Evolutionary conservation across 78 protist species (phyloP), one percentile per base, ranked within the genome.

Genomic region (Anaeramoeba flamelloides): DNA sequence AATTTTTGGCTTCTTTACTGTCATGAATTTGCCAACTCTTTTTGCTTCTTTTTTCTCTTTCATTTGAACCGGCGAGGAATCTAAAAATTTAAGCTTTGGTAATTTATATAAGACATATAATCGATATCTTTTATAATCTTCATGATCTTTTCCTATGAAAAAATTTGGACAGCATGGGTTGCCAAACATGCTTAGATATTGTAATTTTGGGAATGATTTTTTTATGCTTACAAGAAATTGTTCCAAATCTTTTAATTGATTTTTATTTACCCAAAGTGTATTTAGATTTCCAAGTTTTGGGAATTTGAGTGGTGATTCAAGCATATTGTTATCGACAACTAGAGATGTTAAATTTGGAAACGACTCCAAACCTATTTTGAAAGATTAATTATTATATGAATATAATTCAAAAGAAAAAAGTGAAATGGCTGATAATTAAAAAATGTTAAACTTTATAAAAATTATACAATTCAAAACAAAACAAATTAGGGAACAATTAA

Each of bases 91-190:
- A 36, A 83, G 77, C 0, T 0, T 41, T 2, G 81, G 81, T 31
- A 83, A 2, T 8, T n/a, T 0, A n/a, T 78, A 78, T 36, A 83
- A 36, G 26, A 83, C 82, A 12, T 26, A 64, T n/a, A 53, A 81
- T 78, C 87, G 36, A 36, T 85, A 85, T 12, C 79, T 64, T 26
- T 12, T 0, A 38, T 85, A 85, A 0, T 85, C 87, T 30, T 79
- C 87, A 30, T 78, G 82, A 41, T 80, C 87, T 26, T 36, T 69
- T 2, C 34, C 84, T 8, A 40, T 37, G 38, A 85, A 2, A 22
- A 4, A 38, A 80, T 79, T 79, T 8, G 87, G 87, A 32, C 87
- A 85, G 0, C 83, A 82, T 40, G 80, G 80, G 40, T 85, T 85
- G n/a, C 78, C 78, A 38, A 79, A 83, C 41, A 85, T 74, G 0